Evolutionary conservation across 495 filamentous ascomycete species (phyloP), one percentile per base, ranked within the genome.

Genomic region (Hypoxylon fuscum): DNA sequence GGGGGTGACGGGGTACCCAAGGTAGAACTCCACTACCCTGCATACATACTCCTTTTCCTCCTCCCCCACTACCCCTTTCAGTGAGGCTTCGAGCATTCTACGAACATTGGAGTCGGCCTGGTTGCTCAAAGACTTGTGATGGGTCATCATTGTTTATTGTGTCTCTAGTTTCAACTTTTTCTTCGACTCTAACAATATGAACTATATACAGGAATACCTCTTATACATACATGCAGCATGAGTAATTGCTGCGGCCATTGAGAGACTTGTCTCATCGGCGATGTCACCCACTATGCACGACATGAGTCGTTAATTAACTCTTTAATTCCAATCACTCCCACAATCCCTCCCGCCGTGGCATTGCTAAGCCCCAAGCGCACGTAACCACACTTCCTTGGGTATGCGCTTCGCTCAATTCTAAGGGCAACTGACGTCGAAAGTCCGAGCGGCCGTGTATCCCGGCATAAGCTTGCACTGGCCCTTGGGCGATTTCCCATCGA

Each of bases 251-350:
- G 58, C 53, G 29, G n/a, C n/a, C n/a, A n/a, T 68, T 17, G 12
- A 68, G 65, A 25, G 25, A 27, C 25, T n/a, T 5, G 63, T 66
- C 40, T 64, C 23, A 41, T 59, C 62, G 37, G 63, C 64, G 25
- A 57, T 58, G 23, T 72, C 61, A 46, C 69, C 66, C 11, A 51
- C 21, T 55, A 60, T 60, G 62, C 51, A 55, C 45, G 50, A 56
- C 55, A 55, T 27, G 56, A 60, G 34, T 56, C 56, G 50, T 55
- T 51, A 50, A 65, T 65, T 52, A 44, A 50, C 44, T 46, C 44
- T 22, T 43, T 21, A 44, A 50, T 40, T 41, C 52, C 47, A 42
- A 22, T 22, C 44, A 40, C 52, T 56, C 41, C 53, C 40, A 47
- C 3, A 20, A 20, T 23, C 23, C 35, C 18, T 66, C 38, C 50